A percentile compares a stretch with the other conserved stretches of the same genome.
Conservation (phyloP, 768 basidiomycete species). For the Phanerochaete carnosa region DNA sequence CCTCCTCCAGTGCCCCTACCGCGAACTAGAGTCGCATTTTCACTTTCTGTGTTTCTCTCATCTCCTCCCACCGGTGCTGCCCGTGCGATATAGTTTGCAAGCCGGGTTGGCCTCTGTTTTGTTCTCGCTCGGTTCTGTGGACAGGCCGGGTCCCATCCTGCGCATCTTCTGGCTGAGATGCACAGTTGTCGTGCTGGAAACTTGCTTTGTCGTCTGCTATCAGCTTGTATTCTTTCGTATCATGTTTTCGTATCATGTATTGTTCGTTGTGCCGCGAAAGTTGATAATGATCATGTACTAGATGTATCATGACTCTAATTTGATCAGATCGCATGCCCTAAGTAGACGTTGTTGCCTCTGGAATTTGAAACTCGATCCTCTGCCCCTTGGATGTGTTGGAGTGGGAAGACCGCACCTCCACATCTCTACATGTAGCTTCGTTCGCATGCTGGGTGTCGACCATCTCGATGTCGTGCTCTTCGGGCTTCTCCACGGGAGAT, state of each 20-base stretch:
- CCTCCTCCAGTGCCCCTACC: neutral
- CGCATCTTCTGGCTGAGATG: too few relatives aligned
- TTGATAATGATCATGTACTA: neutral
- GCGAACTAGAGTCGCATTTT: neutral
- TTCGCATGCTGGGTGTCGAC: too few relatives aligned
- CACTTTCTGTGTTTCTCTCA: neutral
- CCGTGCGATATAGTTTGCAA: constrained; percentile 1
- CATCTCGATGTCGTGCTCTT: constrained; percentile 1
- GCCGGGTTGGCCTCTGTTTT: constrained; percentile 5
- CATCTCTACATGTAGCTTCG: too few relatives aligned
- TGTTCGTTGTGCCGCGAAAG: neutral
- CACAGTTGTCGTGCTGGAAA: too few relatives aligned
- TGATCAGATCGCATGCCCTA: too few relatives aligned
- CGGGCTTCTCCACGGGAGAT: neutral
- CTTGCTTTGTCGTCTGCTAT: too few relatives aligned
- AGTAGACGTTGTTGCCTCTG: too few relatives aligned
- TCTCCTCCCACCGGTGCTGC: neutral
- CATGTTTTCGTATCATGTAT: neutral
- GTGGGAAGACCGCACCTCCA: too few relatives aligned
- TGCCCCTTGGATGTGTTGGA: too few relatives aligned
- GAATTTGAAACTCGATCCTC: too few relatives aligned
- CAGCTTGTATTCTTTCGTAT: neutral
- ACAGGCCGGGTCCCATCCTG: neutral
- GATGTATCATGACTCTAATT: neutral
- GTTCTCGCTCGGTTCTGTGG: neutral